These are phyloP conservation scores for Streptanthus diversifolius DNA, from an alignment of 345 rosid species.

Conservation along the genomic window DNA sequence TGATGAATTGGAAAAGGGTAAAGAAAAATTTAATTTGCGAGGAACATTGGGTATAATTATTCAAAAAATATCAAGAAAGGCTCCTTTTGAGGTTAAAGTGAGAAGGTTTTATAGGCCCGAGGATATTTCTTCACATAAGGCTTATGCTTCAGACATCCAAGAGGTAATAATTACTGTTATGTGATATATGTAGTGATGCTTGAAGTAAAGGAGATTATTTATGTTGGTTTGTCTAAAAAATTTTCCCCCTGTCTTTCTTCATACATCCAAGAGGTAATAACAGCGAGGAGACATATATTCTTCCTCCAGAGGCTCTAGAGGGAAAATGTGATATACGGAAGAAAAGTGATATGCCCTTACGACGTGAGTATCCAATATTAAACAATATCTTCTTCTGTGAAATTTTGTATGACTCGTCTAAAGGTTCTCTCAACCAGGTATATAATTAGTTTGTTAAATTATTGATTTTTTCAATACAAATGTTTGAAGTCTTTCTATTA, in stretches of 20 bases:
- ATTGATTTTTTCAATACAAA: neutral
- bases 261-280: no score
- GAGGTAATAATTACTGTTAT: slow-evolving; percentile 41
- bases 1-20: no score
- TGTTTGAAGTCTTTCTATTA: no score
- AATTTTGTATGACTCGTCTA: slow-evolving; percentile 59
- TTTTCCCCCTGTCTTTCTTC: no score
- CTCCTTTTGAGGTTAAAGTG: slow-evolving; percentile 37
- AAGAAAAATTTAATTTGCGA: no score
- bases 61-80: slow-evolving; percentile 21
- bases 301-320: slow-evolving; percentile 44
- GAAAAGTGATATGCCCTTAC: slow-evolving; percentile 53
- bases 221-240: neutral
- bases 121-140: slow-evolving; percentile 63
- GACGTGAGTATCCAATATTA: slow-evolving; percentile 41
- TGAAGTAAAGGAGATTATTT: neutral
- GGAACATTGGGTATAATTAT: slow-evolving; percentile 3
- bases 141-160: slow-evolving; percentile 57
- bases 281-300: slow-evolving; percentile 43
- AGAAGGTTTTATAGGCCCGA: slow-evolving; percentile 67
- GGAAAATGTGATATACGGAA: slow-evolving; percentile 84
- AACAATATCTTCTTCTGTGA: slow-evolving; percentile 79
- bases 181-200: neutral
- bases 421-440: slow-evolving; percentile 71
- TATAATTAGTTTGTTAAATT: neutral